Conservation (phyloP, 1,139 yeast species). For the Magnusiomyces tetraspermus region DNA sequence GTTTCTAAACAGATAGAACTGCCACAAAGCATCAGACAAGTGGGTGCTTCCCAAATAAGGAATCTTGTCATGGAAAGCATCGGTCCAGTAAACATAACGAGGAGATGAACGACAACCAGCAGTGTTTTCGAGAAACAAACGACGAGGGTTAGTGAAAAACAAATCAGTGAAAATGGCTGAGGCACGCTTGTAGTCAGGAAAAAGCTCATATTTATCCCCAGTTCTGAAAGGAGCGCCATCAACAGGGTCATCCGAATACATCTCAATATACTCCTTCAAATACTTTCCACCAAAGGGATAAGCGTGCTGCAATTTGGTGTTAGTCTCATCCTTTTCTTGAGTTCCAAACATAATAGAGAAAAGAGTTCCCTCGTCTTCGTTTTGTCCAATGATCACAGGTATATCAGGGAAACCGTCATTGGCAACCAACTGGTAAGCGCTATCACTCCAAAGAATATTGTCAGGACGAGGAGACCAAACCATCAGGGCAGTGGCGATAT, state of each 20-base stretch:
- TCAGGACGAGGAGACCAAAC: constrained; percentile 19
- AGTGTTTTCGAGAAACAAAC: constrained; percentile 12
- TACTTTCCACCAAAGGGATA: constrained; percentile 8
- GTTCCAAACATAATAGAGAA: constrained; percentile 14
- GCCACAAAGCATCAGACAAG: constrained; percentile 7
- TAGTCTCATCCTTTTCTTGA: constrained; percentile 1
- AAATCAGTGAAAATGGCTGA: constrained; percentile 19
- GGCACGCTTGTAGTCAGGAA: constrained; percentile 17
- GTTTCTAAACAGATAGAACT: constrained; percentile 6
- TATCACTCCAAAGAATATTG: constrained; percentile 14
- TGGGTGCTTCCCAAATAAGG: constrained; percentile 19
- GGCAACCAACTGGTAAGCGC: constrained; percentile 11
- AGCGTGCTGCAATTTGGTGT: background rate
- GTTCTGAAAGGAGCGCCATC: constrained; percentile 21
- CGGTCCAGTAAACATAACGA: constrained; percentile 10
- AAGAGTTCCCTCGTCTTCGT: constrained; percentile 22
- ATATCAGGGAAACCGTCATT: constrained; percentile 17
- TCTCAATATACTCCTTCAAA: constrained; percentile 4
- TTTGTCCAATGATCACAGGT: constrained; percentile 20
- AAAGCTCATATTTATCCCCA: constrained; percentile 12
- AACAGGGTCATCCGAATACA: constrained; percentile 18
- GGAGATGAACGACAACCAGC: constrained; percentile 1
- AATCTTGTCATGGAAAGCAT: constrained; percentile 10
- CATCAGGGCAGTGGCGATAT: constrained; percentile 12
- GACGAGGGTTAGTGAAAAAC: constrained; percentile 19